These are phyloP conservation scores for Podospora tetraspora DNA, from an alignment of 495 filamentous ascomycete species.

Conservation along the genomic window DNA sequence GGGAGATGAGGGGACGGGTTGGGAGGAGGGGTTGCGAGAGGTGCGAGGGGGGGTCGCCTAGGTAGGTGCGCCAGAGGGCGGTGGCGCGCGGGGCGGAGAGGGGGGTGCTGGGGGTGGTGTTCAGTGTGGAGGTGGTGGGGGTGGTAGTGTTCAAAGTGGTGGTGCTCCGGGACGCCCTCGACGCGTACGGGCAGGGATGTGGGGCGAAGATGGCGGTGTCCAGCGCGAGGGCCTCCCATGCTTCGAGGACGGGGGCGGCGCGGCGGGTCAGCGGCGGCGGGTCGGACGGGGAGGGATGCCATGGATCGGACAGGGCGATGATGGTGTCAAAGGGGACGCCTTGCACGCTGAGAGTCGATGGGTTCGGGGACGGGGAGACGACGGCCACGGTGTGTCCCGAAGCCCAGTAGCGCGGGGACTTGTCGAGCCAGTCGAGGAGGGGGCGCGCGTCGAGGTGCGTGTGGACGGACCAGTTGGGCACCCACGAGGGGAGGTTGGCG, in stretches of 20 bases:
- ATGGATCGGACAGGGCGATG: neutral
- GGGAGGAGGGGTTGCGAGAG: neutral
- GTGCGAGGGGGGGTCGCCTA: neutral
- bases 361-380: neutral
- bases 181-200: neutral
- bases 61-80: neutral
- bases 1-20: neutral
- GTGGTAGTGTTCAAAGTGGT: too few species aligned
- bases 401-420: neutral
- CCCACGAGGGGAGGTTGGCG: neutral
- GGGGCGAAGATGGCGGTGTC: neutral
- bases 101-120: too few species aligned
- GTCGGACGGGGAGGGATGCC: neutral
- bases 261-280: neutral
- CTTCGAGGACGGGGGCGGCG: neutral
- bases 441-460: neutral
- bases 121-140: too few species aligned
- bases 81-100: neutral
- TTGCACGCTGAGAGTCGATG: neutral
- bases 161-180: neutral
- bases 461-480: neutral
- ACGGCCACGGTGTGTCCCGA: neutral
- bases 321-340: neutral
- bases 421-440: neutral
- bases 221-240: neutral